Evolutionary conservation across 306 rosid species (phyloP).

Genomic region (Canavalia ensiformis): DNA sequence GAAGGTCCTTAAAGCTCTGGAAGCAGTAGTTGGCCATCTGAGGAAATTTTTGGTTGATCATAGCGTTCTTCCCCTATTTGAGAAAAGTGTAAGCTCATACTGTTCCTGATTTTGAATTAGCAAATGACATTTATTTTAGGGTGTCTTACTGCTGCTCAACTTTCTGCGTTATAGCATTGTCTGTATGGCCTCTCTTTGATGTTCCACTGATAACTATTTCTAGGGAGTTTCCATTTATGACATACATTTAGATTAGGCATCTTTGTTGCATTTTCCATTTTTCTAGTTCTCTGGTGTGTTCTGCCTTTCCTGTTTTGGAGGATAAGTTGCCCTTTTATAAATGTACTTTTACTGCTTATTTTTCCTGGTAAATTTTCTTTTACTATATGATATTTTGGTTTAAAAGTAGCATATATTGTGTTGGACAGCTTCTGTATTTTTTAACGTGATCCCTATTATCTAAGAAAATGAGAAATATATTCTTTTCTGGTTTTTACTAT

Average conservation of each 20-base stretch:
- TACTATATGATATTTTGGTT: slow-evolving; percentile 19
- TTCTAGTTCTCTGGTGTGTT: slow-evolving; percentile 17
- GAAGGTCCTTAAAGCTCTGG: slow-evolving; percentile 86
- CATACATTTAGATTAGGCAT: slow-evolving; percentile 1
- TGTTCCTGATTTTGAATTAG: slow-evolving; percentile 24
- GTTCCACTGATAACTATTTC: slow-evolving; percentile 28
- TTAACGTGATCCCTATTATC: slow-evolving; percentile 1
- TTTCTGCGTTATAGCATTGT: background rate
- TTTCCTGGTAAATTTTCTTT: slow-evolving; percentile 26
- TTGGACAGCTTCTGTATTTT: slow-evolving; percentile 35
- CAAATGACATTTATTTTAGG: slow-evolving; percentile 17
- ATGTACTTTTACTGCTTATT: background rate
- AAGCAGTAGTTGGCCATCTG: slow-evolving; percentile 82
- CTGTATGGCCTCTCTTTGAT: slow-evolving; percentile 4
- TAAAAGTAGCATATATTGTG: background rate
- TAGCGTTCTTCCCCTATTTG: slow-evolving; percentile 87
- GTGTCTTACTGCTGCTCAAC: slow-evolving; percentile 22
- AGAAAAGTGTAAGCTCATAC: slow-evolving; percentile 75
- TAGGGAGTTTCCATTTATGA: slow-evolving; percentile 26
- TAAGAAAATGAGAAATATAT: slow-evolving; percentile 33
- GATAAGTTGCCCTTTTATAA: slow-evolving; percentile 1
- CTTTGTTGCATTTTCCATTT: background rate
- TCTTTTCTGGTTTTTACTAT: slow-evolving; percentile 19
- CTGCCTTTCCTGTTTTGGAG: background rate
- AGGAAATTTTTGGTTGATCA: slow-evolving; percentile 96